Evolutionary conservation across 1,284 basidiomycete species (phyloP).

Genomic region (Ustilago bromivora): DNA sequence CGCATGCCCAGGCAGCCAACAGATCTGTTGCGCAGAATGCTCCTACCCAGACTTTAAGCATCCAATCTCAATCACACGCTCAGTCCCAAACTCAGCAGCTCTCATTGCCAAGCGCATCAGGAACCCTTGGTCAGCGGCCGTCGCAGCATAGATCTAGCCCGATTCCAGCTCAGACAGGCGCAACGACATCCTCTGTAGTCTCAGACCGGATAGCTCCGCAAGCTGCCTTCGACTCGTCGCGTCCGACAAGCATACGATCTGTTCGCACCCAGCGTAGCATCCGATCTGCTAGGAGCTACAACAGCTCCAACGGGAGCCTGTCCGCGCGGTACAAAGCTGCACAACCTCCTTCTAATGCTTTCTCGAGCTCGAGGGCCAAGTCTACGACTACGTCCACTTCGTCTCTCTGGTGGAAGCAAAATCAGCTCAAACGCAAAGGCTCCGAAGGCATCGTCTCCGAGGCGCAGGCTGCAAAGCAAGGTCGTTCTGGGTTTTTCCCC

Average conservation of each 20-base stretch:
- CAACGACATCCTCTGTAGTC: not conserved
- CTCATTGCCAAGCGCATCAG: too few species aligned
- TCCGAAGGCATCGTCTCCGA: constrained; percentile 15
- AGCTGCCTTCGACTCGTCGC: constrained; percentile 1
- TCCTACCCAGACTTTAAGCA: not conserved
- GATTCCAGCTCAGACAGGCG: not conserved
- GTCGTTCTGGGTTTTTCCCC: not conserved
- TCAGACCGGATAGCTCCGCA: not conserved
- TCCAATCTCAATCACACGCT: not conserved
- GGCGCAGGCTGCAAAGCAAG: constrained; percentile 15
- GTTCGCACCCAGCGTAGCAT: constrained; percentile 6
- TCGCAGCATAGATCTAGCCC: not conserved
- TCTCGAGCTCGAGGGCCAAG: not conserved
- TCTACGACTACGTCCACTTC: not conserved
- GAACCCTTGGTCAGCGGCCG: not conserved
- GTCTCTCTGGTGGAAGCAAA: constrained; percentile 23
- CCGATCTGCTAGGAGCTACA: constrained; percentile 8
- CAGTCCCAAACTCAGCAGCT: not conserved
- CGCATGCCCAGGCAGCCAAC: not conserved
- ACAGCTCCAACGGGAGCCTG: constrained; percentile 15
- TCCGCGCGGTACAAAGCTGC: constrained; percentile 12
- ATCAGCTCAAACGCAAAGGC: constrained; percentile 24
- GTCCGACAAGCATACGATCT: constrained; percentile 3
- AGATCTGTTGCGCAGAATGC: not conserved
- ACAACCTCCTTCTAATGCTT: not conserved